A percentile compares a stretch with the other conserved stretches of the same genome.
Conservation (phyloP, 2,329 filamentous ascomycete genomes). For the Podosphaera xanthii region DNA sequence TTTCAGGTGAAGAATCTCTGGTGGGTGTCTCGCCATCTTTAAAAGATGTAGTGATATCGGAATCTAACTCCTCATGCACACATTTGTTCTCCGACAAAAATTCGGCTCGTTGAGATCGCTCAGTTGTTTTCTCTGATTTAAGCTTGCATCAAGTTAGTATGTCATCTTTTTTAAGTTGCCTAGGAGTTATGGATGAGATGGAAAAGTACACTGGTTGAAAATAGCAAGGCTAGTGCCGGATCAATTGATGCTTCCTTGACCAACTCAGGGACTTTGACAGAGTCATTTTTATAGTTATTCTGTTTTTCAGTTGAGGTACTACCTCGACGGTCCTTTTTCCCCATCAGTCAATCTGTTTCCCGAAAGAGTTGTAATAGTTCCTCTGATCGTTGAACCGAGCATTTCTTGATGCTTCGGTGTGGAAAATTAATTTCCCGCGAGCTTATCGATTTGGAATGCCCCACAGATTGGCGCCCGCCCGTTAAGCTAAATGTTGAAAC, state of each 20-base stretch:
- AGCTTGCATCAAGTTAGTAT: constrained; percentile 9
- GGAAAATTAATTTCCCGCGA: background rate
- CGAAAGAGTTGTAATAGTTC: too few relatives aligned
- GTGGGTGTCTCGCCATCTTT: constrained; percentile 17
- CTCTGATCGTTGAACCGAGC: too few relatives aligned
- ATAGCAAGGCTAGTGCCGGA: constrained; percentile 45
- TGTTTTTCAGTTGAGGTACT: constrained; percentile 8
- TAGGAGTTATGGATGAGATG: background rate
- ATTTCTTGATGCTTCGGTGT: background rate
- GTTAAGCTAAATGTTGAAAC: background rate
- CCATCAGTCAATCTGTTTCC: constrained; percentile 9
- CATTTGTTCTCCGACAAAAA: constrained; percentile 16
- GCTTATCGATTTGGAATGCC: background rate
- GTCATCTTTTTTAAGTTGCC: constrained; percentile 2
- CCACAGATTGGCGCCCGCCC: background rate
- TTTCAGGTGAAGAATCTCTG: constrained; percentile 13
- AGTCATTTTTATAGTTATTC: constrained; percentile 4
- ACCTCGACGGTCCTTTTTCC: constrained; percentile 13
- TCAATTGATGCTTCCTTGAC: constrained; percentile 31
- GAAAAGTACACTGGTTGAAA: constrained; percentile 45
- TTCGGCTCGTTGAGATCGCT: constrained; percentile 9
- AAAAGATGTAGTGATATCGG: constrained; percentile 17
- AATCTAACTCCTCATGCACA: constrained; percentile 16
- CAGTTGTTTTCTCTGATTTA: constrained; percentile 17
- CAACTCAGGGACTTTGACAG: constrained; percentile 15